Base-by-base conservation (phyloP, 257 asterid species). In the Mitragyna speciosa region DNA sequence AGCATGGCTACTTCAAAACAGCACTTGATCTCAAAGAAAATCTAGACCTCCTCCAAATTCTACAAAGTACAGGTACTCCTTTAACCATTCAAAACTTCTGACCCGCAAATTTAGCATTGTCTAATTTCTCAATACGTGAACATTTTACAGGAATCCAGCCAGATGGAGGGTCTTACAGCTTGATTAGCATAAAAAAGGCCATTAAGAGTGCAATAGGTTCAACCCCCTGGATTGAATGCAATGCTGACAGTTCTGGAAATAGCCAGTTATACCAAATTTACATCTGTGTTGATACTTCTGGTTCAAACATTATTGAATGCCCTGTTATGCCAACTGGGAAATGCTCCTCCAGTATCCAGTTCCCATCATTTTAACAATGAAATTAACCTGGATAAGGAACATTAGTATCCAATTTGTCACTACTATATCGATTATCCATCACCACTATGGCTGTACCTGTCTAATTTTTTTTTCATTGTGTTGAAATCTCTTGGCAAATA, bases 221-320 rank as follows among this genome's bases (percentile, higher is more conserved):
- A 69, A 67, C 88, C 14, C 93, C 97, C 19, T 78, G 88, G 80
- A 76, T 92, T 0, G 83, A 92, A 64, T 92, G 97, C 86, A 92
- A 91, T 69, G 70, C 68, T 2, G 96, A 89, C 43, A 85, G 61
- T 30, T 84, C 88, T 19, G 90, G 96, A 30, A 89, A 88, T 9
- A 89, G 87, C 12, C 96, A 92, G 45, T 59, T 92, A 11, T 91
- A 91, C 72, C 96, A 92, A 59, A 77, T 92, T 16, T 91, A 91
- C 36, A 7, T 89, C 6, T 92, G 96, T 49, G 84, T 90, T 7
- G 90, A 89, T 61, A 66, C 8, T 16, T 89, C 93, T 0, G 97
- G 76, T 33, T 83, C 89, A 10, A 80, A 78, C 16, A 70, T 90
- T 24, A 92, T 92, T 6, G 80, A 87, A 30, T 91, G 97, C 30